phyloP scores from a whole-genome alignment of 2,329 filamentous ascomycete genomes.

The Colletotrichum shisoi region DNA sequence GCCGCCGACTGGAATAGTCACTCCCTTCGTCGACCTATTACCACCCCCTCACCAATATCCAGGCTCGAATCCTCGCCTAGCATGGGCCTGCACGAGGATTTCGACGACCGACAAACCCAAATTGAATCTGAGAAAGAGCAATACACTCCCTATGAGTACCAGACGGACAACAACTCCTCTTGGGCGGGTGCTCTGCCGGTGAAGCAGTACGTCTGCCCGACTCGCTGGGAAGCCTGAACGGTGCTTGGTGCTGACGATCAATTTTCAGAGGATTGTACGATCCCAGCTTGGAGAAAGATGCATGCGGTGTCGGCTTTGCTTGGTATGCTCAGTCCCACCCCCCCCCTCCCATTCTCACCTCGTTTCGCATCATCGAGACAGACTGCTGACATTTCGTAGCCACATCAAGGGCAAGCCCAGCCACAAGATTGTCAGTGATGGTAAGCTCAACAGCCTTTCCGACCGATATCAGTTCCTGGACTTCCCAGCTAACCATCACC shows the following conservation, averaged over 20 bases:
- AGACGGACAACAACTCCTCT: slow-evolving; percentile 82
- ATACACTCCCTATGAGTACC: slow-evolving; percentile 82
- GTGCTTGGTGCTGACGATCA: slow-evolving; percentile 35
- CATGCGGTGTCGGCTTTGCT: slow-evolving; percentile 98
- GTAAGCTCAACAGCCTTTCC: slow-evolving; percentile 63
- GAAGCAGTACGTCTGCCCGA: slow-evolving; percentile 73
- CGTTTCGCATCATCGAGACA: slow-evolving; percentile 18
- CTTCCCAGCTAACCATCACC: slow-evolving; percentile 13
- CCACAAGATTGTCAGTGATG: slow-evolving; percentile 99
- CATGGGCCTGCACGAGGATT: slow-evolving; percentile 72
- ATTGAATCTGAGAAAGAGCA: slow-evolving; percentile 66
- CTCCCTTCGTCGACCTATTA: slow-evolving; percentile 41
- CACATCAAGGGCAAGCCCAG: slow-evolving; percentile 97
- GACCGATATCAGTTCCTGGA: slow-evolving; percentile 32
- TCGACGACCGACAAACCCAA: slow-evolving; percentile 72
- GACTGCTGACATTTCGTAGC: slow-evolving; percentile 57
- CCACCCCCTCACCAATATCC: slow-evolving; percentile 22
- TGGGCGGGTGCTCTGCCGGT: slow-evolving; percentile 95
- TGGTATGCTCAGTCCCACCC: slow-evolving; percentile 74
- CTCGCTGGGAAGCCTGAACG: background rate
- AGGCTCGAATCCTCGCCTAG: slow-evolving; percentile 63
- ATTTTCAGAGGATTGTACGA: slow-evolving; percentile 81
- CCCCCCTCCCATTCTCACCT: background rate
- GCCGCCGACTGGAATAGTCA: slow-evolving; percentile 37
- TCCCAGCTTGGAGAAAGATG: slow-evolving; percentile 96